Percentiles rank a stretch among this genome's conserved stretches.
Evolutionary conservation across 2,329 filamentous ascomycete genomes (phyloP).

Genomic region (Exophiala calicioides): DNA sequence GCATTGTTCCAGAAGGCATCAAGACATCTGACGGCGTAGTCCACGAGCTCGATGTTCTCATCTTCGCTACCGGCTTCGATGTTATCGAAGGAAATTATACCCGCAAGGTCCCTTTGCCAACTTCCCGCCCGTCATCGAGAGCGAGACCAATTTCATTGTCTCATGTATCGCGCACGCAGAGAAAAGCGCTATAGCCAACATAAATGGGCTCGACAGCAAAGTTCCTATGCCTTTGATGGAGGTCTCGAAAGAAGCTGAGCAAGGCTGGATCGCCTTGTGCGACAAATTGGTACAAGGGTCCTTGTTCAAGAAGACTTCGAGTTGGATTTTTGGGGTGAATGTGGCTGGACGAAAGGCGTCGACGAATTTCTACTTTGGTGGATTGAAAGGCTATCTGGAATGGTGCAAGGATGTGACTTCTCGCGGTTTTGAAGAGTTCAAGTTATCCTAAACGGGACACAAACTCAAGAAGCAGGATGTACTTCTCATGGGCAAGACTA

Average conservation of each 20-base stretch:
- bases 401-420: too few relatives aligned
- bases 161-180: constrained; percentile 6
- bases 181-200: too few relatives aligned
- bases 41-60: constrained; percentile 43
- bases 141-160: constrained; percentile 56
- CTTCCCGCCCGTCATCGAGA: constrained; percentile 55
- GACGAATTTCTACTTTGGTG: constrained; percentile 17
- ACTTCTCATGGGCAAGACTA: too few relatives aligned
- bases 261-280: constrained; percentile 52
- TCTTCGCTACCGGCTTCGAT: too few relatives aligned
- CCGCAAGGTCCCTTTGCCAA: constrained; percentile 58
- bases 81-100: constrained; percentile 45
- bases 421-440: too few relatives aligned
- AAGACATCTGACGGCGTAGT: constrained; percentile 39
- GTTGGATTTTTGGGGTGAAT: constrained; percentile 53
- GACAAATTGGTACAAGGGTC: constrained; percentile 34
- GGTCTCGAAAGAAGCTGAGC: constrained; percentile 47
- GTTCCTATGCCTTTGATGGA: constrained; percentile 56
- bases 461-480: too few relatives aligned
- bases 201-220: too few relatives aligned
- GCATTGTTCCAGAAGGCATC: constrained; percentile 45
- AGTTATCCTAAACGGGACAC: too few relatives aligned
- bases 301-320: constrained; percentile 54
- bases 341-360: constrained; percentile 51
- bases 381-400: too few relatives aligned